Conservation (phyloP, 176 grass and related monocot species). For the Carex scoparia region DNA sequence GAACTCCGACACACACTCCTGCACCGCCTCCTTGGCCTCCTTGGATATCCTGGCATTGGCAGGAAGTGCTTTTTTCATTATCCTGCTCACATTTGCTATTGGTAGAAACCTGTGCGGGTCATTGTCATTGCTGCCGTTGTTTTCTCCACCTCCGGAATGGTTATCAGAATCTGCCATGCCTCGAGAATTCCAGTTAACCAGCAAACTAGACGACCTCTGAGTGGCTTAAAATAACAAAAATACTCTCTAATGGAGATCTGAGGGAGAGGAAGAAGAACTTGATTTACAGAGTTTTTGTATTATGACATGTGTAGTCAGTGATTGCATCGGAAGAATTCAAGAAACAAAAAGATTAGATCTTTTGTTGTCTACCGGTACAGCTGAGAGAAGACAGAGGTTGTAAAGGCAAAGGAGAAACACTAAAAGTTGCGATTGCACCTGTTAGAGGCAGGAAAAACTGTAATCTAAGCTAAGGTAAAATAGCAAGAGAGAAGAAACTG, state of each 20-base stretch:
- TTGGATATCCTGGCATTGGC: slow-evolving; percentile 96
- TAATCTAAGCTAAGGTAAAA: too few species aligned
- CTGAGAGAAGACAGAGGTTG: neutral
- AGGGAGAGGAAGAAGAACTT: neutral
- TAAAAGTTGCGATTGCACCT: neutral
- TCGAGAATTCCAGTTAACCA: neutral
- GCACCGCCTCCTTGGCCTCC: slow-evolving; percentile 97
- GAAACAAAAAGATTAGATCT: neutral
- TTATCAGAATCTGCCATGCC: slow-evolving; percentile 85
- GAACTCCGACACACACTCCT: slow-evolving; percentile 98
- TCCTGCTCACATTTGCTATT: slow-evolving; percentile 87
- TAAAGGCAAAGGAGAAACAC: neutral
- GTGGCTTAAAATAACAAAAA: neutral
- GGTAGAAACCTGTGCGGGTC: slow-evolving; percentile 91
- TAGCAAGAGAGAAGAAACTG: too few species aligned
- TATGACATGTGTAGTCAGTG: neutral
- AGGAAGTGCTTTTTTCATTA: slow-evolving; percentile 98
- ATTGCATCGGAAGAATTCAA: neutral
- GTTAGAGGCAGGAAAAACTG: neutral
- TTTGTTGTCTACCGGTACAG: neutral
- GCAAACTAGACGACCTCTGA: neutral
- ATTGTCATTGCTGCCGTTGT: slow-evolving; percentile 37
- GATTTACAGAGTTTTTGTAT: neutral
- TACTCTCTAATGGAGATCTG: neutral
- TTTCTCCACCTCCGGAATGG: slow-evolving; percentile 44